Evolutionary conservation across 257 asterid species (phyloP), one percentile per base, ranked within the genome.

Genomic region (Solanum rostratum): DNA sequence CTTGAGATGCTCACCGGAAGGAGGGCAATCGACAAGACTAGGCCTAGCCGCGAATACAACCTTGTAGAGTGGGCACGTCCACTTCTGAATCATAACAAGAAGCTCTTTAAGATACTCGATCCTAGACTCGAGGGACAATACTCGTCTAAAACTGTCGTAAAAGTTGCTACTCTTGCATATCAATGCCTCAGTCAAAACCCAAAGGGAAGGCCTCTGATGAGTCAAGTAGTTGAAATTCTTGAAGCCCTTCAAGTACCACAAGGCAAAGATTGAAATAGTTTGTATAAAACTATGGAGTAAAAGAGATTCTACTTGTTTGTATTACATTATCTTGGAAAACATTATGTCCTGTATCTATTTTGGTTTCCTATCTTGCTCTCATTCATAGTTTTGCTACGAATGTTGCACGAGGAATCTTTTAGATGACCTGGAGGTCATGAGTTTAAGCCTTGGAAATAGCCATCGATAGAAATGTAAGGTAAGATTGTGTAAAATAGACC

Each of bases 61-160:
- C 98, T 96, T 10, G 98, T 96, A 9, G 98, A 95, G 90, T 96
- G 94, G 93, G 98, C 97, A 12, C 97, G 97, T 2, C 99, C 99
- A 2, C 90, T 93, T 41, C 91, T 95, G 55, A 93, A 90, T 86
- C 94, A 92, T 86, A 90, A 86, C 89, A 94, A 88, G 88, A 95
- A 92, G 92, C 92, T 96, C 3, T 33, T 89, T 78, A 89, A 92
- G 87, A 93, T 95, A 86, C 90, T 96, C 16, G 98, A 96, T 69
- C 97, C 97, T 8, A 92, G 98, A 90, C 89, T 95, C 60, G 97
- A 96, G 20, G 98, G 98, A 13, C 99, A 96, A 68, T 96, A 92
- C 89, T 90, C 98, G 20, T 86, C 79, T 33, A 91, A 91, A 87
- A 83, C 85, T 54, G 94, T 91, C 5, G 85, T 86, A 87, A 95